Evolutionary conservation across 139 green algal genomes (phyloP).

Genomic region (Gonium pectorale): DNA sequence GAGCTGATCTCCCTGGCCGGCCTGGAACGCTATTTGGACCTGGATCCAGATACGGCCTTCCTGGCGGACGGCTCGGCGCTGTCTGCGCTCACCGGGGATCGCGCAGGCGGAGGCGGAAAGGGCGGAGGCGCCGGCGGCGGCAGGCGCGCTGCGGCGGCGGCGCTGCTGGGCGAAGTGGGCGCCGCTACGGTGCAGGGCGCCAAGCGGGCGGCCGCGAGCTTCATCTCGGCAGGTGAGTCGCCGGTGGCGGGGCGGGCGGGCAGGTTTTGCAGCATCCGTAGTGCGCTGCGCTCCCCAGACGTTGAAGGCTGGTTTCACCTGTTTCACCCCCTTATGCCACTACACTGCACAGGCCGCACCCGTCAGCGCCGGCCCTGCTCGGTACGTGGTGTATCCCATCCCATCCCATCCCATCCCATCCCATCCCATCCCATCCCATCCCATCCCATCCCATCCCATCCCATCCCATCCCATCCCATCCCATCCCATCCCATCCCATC

Average conservation of each 20-base stretch:
- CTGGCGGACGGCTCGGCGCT: constrained; percentile 3
- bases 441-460: background rate
- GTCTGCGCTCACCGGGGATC: background rate
- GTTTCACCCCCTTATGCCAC: background rate
- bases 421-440: background rate
- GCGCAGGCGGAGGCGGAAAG: background rate
- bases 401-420: background rate
- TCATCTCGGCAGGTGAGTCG: constrained; percentile 19
- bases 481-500: background rate
- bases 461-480: background rate
- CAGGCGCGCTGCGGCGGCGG: background rate
- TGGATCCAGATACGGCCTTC: constrained; percentile 5
- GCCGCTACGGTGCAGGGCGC: too few species aligned
- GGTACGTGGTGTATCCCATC: background rate
- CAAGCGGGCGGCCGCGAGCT: background rate
- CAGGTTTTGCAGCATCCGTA: background rate
- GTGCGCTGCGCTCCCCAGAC: background rate
- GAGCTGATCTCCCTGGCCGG: background rate
- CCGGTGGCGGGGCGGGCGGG: too few species aligned
- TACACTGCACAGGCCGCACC: too few species aligned
- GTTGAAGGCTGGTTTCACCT: background rate
- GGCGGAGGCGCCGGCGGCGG: background rate
- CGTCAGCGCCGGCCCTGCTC: background rate
- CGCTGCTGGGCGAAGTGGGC: constrained; percentile 1
- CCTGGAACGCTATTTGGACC: too few species aligned